Conservation (phyloP, 345 rosid genomes). For the Murraya koenigii region DNA sequence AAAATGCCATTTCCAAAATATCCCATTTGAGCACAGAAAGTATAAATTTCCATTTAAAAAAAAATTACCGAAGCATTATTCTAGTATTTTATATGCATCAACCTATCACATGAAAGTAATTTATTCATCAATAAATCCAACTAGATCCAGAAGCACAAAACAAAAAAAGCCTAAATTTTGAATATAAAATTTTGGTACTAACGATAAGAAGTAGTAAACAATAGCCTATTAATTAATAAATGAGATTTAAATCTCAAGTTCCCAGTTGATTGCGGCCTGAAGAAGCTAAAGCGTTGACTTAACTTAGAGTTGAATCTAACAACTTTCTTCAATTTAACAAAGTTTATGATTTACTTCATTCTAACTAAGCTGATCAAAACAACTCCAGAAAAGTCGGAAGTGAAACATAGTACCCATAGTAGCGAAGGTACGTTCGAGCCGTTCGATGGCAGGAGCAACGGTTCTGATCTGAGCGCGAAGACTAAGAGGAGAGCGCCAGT, state of each 20-base stretch:
- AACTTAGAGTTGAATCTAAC: not conserved
- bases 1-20: not conserved
- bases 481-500: conserved; percentile 56
- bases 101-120: not conserved
- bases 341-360: not conserved
- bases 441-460: conserved; percentile 58
- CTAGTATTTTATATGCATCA: not conserved
- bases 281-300: not conserved
- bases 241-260: not conserved
- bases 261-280: not conserved
- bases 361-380: not conserved
- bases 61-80: not conserved
- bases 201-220: not conserved
- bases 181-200: not conserved
- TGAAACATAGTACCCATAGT: conserved; percentile 63
- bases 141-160: not conserved
- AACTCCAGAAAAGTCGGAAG: conserved; percentile 17
- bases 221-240: not conserved
- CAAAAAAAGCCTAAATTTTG: not conserved
- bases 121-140: not conserved
- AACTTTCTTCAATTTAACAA: not conserved
- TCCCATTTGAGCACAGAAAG: not conserved
- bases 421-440: conserved; percentile 61
- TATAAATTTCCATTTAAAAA: not conserved
- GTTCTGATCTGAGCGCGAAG: conserved; percentile 69